A percentile compares a stretch with the other conserved stretches of the same genome.
Evolutionary conservation across 495 filamentous ascomycete genomes (phyloP).

Genomic region (Bombardia bombarda): DNA sequence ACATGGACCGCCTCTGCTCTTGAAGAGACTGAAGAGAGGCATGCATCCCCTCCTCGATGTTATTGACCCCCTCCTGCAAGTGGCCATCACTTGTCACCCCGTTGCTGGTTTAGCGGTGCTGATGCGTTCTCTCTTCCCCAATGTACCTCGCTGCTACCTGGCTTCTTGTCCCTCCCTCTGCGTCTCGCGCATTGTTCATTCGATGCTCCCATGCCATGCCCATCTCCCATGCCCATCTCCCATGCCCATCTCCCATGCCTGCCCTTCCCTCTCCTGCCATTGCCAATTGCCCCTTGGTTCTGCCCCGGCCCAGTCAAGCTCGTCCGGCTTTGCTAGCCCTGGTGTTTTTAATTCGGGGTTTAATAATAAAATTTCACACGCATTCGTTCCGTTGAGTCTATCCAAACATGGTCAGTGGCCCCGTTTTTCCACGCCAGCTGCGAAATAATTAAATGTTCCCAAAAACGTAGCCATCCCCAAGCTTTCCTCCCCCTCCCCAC

Average conservation of each 20-base stretch:
- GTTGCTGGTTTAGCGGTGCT: too few relatives aligned
- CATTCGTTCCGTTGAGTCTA: conserved; percentile 34
- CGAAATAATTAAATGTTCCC: conserved; percentile 27
- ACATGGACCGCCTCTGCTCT: too few relatives aligned
- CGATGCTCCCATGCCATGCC: background rate
- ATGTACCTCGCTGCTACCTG: too few relatives aligned
- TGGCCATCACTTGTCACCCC: background rate
- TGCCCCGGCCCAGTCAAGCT: conserved; percentile 10
- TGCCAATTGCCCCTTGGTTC: conserved; percentile 13
- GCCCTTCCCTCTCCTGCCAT: conserved; percentile 4
- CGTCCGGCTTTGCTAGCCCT: conserved; percentile 10
- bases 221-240: conserved; percentile 10
- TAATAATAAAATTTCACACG: conserved; percentile 35
- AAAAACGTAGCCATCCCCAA: conserved; percentile 43
- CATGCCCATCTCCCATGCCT: conserved; percentile 4
- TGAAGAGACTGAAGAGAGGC: too few relatives aligned
- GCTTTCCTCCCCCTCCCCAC: conserved; percentile 22
- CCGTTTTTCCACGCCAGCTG: conserved; percentile 40
- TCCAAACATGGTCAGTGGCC: conserved; percentile 31
- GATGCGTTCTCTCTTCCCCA: too few relatives aligned
- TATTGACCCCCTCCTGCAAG: background rate
- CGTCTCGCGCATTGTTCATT: background rate
- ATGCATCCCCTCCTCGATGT: too few relatives aligned
- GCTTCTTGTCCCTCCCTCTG: too few relatives aligned
- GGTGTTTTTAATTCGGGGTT: conserved; percentile 42